Evolutionary conservation across 148 eudicot genomes (phyloP), one percentile per base, ranked within the genome.

Genomic region (Heliamphora exappendiculata): DNA sequence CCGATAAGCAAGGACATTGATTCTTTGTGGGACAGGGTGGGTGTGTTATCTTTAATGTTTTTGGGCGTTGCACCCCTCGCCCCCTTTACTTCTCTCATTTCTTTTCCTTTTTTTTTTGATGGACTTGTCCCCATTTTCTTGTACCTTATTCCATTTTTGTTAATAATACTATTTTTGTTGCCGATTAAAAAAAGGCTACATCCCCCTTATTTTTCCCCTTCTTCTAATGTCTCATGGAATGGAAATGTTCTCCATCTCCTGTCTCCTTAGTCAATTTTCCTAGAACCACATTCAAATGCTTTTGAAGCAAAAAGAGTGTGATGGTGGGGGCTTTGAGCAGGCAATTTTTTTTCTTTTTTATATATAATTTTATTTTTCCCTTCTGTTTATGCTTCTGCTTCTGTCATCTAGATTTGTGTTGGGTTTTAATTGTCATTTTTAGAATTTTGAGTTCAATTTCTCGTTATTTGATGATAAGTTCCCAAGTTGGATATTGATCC

Each of bases 271-370:
- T 33, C 50, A 67, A 42, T 67, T 67, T 67, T 44, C 71, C 71
- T 34, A n/a, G 29, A 7, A 36, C 68, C 44, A 33, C 26, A 16
- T 34, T 36, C 42, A 64, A 64, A 64, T 0, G 26, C 19, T 20
- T 64, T 64, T 24, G 33, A 41, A 22, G 51, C 1, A 5, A 5
- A 42, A 42, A 24, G 31, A 67, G 71, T 41, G 51, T 41, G 50
- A 24, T 67, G 51, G 22, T 24, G 71, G 24, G 51, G 51, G 33
- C 20, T 20, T 67, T 42, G 24, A 19, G 71, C 45, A 24, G 71
- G 45, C 50, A 67, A 66, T 67, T 22, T 67, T 67, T 50, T 39
- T 67, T 67, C 19, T 42, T 24, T 67, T n/a, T n/a, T n/a, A n/a
- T n/a, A n/a, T n/a, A n/a, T n/a, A n/a, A n/a, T n/a, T n/a, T n/a